These are phyloP conservation scores for Quercus agrifolia DNA, from an alignment of 306 rosid species.

Conservation along the genomic window DNA sequence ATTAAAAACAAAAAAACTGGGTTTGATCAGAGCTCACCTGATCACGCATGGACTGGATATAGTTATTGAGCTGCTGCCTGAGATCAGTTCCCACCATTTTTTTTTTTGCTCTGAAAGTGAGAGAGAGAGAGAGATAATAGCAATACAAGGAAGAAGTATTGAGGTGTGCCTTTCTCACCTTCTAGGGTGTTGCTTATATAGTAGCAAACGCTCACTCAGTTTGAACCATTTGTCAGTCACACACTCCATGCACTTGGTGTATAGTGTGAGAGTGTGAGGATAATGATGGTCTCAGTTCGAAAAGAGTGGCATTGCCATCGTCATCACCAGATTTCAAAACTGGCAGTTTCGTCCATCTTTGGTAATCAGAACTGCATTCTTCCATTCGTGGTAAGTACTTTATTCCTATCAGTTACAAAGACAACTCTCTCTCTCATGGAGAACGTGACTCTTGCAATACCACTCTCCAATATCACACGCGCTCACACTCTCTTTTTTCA, in stretches of 20 bases:
- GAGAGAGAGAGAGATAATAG: not conserved
- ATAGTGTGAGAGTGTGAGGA: not conserved
- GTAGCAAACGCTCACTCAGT: not conserved
- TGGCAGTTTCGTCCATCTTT: not conserved
- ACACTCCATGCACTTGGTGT: too few species aligned
- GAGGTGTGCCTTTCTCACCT: too few species aligned
- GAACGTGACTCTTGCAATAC: too few species aligned
- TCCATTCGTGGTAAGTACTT: not conserved
- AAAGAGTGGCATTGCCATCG: not conserved
- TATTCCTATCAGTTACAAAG: not conserved
- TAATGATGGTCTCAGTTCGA: not conserved
- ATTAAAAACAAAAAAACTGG: not conserved
- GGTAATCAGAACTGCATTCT: not conserved
- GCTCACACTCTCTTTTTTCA: too few species aligned
- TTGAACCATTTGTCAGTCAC: not conserved
- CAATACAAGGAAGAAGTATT: not conserved
- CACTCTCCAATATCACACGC: too few species aligned
- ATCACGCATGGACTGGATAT: not conserved
- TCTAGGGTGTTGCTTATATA: too few species aligned
- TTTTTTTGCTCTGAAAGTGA: not conserved
- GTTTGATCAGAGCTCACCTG: not conserved
- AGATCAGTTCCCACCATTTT: constrained; percentile 7
- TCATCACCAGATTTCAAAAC: not conserved
- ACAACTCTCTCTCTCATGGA: not conserved
- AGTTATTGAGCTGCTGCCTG: not conserved